These are phyloP conservation scores for Hypoxylon sp. DNA, from an alignment of 2,329 filamentous ascomycete species.

Conservation along the genomic window DNA sequence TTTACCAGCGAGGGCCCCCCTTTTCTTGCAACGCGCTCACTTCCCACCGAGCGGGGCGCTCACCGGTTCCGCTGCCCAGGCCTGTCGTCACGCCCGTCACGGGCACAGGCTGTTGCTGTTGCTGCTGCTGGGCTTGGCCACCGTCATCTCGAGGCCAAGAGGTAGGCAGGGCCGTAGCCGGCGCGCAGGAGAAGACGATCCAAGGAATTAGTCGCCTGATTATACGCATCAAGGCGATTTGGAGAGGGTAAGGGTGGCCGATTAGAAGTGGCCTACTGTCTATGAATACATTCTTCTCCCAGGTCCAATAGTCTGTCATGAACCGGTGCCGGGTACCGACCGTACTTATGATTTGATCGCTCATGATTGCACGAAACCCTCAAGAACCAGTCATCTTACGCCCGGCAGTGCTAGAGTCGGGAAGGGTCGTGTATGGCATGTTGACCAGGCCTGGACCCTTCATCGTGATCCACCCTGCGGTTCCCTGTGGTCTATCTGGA, in stretches of 20 bases:
- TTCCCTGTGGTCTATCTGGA: not conserved
- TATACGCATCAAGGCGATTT: conserved; percentile 12
- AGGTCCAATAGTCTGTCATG: not conserved
- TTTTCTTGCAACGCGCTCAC: conserved; percentile 59
- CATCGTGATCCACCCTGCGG: conserved; percentile 3
- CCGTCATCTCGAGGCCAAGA: not conserved
- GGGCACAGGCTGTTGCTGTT: conserved; percentile 28
- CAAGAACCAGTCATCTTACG: not conserved
- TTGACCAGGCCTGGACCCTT: not conserved
- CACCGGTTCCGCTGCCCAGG: conserved; percentile 50
- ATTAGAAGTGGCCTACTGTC: not conserved
- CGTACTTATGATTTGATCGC: not conserved
- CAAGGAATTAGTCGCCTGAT: conserved; percentile 17
- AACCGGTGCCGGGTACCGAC: not conserved
- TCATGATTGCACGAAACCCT: not conserved
- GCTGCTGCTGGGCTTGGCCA: conserved; percentile 6
- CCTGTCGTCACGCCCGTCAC: conserved; percentile 46
- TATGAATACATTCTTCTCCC: not conserved
- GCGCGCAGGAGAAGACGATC: conserved; percentile 13
- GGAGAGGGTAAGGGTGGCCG: not conserved
- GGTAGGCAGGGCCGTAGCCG: conserved; percentile 13
- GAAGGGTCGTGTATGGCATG: not conserved
- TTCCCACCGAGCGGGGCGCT: conserved; percentile 59
- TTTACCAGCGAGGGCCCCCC: conserved; percentile 47
- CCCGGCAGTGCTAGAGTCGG: not conserved